Conservation (phyloP, 805 yeast genomes). For the Spathaspora hagerdaliae region DNA sequence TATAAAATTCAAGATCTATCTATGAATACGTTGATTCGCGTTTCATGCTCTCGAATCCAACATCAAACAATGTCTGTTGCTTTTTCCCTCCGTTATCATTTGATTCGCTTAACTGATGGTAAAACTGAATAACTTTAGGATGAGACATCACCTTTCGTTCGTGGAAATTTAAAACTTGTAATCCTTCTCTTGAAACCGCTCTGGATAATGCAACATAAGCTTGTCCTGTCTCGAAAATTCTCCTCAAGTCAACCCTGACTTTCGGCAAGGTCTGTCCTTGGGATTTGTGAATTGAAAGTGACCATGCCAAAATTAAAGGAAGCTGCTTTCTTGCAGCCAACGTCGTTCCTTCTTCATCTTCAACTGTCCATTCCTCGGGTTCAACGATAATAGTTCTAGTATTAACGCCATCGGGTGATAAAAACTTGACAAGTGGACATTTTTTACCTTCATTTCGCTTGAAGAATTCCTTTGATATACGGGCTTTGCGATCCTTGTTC, state of each 20-base stretch:
- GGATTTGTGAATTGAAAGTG: conserved; percentile 90
- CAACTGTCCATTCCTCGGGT: conserved; percentile 79
- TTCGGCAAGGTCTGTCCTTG: conserved; percentile 83
- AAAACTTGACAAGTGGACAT: conserved; percentile 75
- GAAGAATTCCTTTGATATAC: conserved; percentile 40
- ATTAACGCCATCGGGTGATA: conserved; percentile 61
- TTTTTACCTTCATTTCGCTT: conserved; percentile 45
- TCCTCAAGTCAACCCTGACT: conserved; percentile 84
- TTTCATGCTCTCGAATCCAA: too few species aligned
- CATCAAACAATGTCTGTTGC: background rate
- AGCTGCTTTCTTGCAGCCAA: conserved; percentile 74
- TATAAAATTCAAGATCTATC: too few species aligned
- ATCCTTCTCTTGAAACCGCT: conserved; percentile 77
- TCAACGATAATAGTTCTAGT: conserved; percentile 73
- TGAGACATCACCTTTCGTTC: conserved; percentile 64
- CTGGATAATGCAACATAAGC: conserved; percentile 94
- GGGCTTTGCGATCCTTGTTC: conserved; percentile 46
- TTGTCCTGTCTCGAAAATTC: conserved; percentile 87
- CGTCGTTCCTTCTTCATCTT: conserved; percentile 65
- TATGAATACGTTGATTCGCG: too few species aligned
- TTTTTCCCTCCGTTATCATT: conserved; percentile 23
- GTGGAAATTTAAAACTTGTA: conserved; percentile 76
- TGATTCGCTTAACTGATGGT: conserved; percentile 36
- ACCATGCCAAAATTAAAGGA: conserved; percentile 94
- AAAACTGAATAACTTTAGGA: conserved; percentile 66